Base-by-base conservation (phyloP, 495 filamentous ascomycete genomes). In the Penicillium odoratum region DNA sequence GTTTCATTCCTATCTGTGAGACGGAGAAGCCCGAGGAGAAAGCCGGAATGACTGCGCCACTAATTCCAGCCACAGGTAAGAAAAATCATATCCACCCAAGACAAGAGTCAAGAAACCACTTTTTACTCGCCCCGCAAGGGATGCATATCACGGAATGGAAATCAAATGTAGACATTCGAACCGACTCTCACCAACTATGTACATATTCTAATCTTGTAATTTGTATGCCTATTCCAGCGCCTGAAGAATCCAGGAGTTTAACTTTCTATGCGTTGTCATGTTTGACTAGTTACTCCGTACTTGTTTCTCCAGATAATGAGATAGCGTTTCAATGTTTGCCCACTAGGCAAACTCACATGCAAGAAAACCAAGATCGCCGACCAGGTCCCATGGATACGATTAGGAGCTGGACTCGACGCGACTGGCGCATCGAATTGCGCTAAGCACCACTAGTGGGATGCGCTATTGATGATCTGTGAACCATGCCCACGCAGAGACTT, bases 361-460 rank as follows among this genome's bases (percentile, higher is more conserved):
- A 31, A 48, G 31, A 48, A 33, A 48, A 30, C 7, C 33, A 28
- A 11, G 55, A 62, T 53, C 50, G 55, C 34, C 44, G 18, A 55
- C 40, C 43, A 53, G 53, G 38, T 30, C 48, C 31, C 28, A 55
- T 55, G 52, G 43, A 21, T 31, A 11, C 44, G 31, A 25, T 51
- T 50, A 31, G 58, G 50, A 47, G 50, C 13, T 56, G 56, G 62
- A 49, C 29, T 58, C 56, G 63, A 63, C 60, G 15, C n/a, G 60
- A 56, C 58, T 59, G 53, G 42, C 13, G 31, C 34, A 46, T n/a
- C 55, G 15, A 45, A 8, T 16, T 28, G 31, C 61, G 61, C 58
- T 64, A 67, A 52, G 16, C 7, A 29, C 33, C 38, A 29, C 56
- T 65, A 65, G 61, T 56, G 61, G 64, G 29, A 31, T 59, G 52